Base-by-base conservation (phyloP, 148 eudicot genomes). In the Chenopodium berlandieri region DNA sequence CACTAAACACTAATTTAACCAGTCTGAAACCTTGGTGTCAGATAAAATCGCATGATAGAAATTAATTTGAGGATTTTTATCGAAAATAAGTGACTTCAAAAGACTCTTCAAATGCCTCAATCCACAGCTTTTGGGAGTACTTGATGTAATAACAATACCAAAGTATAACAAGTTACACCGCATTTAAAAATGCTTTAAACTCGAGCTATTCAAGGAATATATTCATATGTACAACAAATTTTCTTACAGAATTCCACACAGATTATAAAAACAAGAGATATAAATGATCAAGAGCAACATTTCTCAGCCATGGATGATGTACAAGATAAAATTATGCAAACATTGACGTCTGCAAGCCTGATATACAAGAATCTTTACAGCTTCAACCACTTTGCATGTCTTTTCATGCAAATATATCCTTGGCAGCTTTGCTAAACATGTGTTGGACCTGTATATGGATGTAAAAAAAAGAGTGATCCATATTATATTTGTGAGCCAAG, bases 401-500 rank as follows among this genome's bases (percentile, higher is more conserved):
- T n/a, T 25, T 80, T 85, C 80, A 85, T 44, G 46, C 82, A 84
- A 93, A 89, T 80, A 93, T 58, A 74, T 91, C 88, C 82, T 83
- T 87, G 9, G 95, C 95, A 67, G 92, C 89, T 84, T 80, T 87
- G 46, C 84, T 88, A 80, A 93, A 93, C 90, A 93, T 79, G 75
- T 91, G 85, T 11, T 90, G 87, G 65, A 87, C 95, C 93, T 93
- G 86, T 20, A 47, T 37, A n/a, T 27, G 65, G 19, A 40, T 19
- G 19, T 4, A 71, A 12, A 71, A 23, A 73, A 10, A n/a, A 47
- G 12, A 73, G 31, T 34, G 4, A n/a, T 48, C 9, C 31, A 1
- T 9, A 2, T 2, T 67, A 7, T 12, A 6, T 5, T 20, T 6
- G 9, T n/a, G 27, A 62, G 27, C 25, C 25, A 22, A 0, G n/a